Evolutionary conservation across 306 rosid genomes (phyloP).

Genomic region (Calophaca sinica): DNA sequence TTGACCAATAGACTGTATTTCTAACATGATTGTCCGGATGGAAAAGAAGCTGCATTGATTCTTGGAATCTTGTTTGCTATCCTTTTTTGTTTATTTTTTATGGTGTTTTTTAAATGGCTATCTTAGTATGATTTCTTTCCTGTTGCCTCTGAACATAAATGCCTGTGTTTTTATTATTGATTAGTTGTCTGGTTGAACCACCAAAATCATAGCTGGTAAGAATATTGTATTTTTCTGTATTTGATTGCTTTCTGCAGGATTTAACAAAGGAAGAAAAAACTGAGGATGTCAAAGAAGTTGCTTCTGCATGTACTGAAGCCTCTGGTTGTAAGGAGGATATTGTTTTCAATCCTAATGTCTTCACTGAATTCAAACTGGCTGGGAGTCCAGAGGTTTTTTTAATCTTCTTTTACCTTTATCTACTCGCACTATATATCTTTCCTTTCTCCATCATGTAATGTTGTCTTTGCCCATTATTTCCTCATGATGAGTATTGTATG

Average conservation of each 20-base stretch:
- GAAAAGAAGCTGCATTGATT: background rate
- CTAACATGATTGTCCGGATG: background rate
- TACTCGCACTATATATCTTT: background rate
- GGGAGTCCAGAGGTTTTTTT: conserved; percentile 73
- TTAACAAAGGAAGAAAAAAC: conserved; percentile 54
- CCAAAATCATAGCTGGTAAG: conserved; percentile 24
- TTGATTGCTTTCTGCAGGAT: conserved; percentile 58
- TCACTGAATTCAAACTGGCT: conserved; percentile 88
- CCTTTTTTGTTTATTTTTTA: background rate
- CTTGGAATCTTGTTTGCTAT: background rate
- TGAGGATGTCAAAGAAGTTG: conserved; percentile 57
- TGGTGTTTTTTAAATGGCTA: background rate
- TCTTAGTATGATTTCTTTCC: background rate
- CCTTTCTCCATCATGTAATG: background rate
- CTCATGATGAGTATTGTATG: background rate
- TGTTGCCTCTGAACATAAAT: conserved; percentile 1
- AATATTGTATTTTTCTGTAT: conserved; percentile 15
- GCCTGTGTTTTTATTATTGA: conserved; percentile 5
- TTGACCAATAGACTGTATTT: background rate
- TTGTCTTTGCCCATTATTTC: conserved; percentile 5
- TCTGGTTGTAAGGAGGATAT: conserved; percentile 58
- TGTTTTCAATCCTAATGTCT: conserved; percentile 90
- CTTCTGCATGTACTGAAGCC: conserved; percentile 50
- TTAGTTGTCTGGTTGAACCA: conserved; percentile 20
- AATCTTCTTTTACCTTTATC: conserved; percentile 9